Conservation (phyloP, 129 eudicot genomes). For the Dittrichia graveolens region DNA sequence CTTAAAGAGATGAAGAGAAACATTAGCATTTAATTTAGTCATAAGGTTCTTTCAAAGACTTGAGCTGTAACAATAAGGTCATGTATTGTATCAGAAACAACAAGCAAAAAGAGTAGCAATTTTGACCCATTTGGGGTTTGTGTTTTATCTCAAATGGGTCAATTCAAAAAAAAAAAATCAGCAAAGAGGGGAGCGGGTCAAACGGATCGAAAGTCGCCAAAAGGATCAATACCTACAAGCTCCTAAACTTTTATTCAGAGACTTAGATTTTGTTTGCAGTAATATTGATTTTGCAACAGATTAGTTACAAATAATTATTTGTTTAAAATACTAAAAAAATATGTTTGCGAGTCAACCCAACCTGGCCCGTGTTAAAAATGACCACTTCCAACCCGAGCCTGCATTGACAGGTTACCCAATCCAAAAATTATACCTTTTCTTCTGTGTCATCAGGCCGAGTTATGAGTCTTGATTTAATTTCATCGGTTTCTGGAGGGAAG, state of each 20-base stretch:
- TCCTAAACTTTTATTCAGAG: background rate
- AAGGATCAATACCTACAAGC: background rate
- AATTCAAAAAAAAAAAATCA: background rate
- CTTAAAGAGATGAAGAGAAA: constrained; percentile 42
- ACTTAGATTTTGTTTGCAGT: background rate
- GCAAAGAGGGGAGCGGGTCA: background rate
- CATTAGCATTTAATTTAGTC: background rate
- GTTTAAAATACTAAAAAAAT: background rate
- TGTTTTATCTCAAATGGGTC: background rate
- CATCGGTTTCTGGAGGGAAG: constrained; percentile 86
- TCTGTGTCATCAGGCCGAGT: constrained; percentile 96
- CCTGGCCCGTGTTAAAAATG: background rate
- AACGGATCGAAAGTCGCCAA: background rate
- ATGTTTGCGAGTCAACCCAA: background rate
- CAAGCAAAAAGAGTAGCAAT: background rate
- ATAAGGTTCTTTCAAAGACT: background rate
- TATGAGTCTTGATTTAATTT: constrained; percentile 75
- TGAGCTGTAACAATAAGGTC: background rate
- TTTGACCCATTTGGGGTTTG: background rate
- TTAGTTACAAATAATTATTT: background rate
- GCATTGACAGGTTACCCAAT: background rate
- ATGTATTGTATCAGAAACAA: too few species aligned
- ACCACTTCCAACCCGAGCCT: background rate
- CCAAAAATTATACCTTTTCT: constrained; percentile 64
- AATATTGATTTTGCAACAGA: background rate